Evolutionary conservation across 176 grass and related monocot species (phyloP).

Genomic region (Eragrostis curvula): DNA sequence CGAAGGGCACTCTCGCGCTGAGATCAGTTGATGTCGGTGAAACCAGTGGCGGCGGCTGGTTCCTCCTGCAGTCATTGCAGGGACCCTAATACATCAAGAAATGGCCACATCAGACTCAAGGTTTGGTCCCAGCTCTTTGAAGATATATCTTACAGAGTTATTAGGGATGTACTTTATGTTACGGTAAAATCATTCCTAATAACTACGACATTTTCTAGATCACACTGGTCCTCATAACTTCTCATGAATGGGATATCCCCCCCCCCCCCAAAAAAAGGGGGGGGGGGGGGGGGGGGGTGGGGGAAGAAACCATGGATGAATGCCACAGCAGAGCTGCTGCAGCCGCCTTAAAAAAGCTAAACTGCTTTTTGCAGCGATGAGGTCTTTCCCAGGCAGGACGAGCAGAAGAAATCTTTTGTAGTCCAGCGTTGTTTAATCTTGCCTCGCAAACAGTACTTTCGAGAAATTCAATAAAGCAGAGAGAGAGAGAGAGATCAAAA

Average conservation of each 20-base stretch:
- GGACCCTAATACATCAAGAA: slow-evolving; percentile 63
- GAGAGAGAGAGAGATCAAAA: slow-evolving; percentile 1
- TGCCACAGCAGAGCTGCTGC: slow-evolving; percentile 43
- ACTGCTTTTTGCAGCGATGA: slow-evolving; percentile 44
- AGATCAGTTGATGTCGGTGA: slow-evolving; percentile 59
- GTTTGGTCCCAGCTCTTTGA: slow-evolving; percentile 24
- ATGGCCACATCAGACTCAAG: slow-evolving; percentile 29
- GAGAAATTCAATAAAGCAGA: slow-evolving; percentile 32
- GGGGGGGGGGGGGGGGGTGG: no score
- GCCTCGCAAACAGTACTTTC: slow-evolving; percentile 67
- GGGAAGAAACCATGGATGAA: slow-evolving; percentile 49
- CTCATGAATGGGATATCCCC: slow-evolving; percentile 27
- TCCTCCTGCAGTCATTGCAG: slow-evolving; percentile 82
- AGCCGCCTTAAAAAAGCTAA: slow-evolving; percentile 45
- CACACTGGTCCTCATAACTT: slow-evolving; percentile 15
- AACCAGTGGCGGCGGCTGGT: slow-evolving; percentile 51
- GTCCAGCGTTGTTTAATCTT: slow-evolving; percentile 63
- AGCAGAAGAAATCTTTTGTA: slow-evolving; percentile 57
- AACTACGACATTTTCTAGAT: slow-evolving; percentile 15
- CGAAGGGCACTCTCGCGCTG: slow-evolving; percentile 63
- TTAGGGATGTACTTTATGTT: slow-evolving; percentile 9
- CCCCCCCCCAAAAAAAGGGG: slow-evolving; percentile 24
- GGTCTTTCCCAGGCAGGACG: slow-evolving; percentile 31
- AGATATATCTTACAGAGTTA: slow-evolving; percentile 15
- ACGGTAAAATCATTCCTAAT: slow-evolving; percentile 19